Evolutionary conservation across 371 early-diverging fungal genomes (phyloP).

Genomic region (Zopfochytrium polystomum): DNA sequence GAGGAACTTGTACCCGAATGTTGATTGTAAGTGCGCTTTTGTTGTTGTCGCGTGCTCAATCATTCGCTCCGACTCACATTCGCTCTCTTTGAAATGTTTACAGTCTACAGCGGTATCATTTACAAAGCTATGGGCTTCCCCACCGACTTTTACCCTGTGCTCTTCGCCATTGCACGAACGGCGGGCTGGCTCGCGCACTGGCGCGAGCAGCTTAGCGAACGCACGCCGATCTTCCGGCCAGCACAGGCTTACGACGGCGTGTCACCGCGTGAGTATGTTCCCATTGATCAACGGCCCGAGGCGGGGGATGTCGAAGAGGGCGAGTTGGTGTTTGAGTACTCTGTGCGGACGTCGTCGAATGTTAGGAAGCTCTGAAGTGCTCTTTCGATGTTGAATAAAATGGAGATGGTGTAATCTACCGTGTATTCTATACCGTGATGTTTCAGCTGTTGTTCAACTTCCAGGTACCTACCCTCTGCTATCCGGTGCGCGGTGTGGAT

Average conservation of each 20-base stretch:
- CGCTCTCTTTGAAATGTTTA: background rate
- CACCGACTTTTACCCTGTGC: constrained; percentile 66
- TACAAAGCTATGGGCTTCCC: constrained; percentile 68
- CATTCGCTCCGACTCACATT: background rate
- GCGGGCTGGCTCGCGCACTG: constrained; percentile 55
- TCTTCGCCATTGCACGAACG: constrained; percentile 52
- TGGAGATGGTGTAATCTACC: too few species aligned
- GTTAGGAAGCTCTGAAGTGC: too few species aligned
- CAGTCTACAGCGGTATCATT: constrained; percentile 43
- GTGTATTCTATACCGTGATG: too few species aligned
- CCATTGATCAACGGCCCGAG: constrained; percentile 23
- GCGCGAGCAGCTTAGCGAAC: constrained; percentile 43
- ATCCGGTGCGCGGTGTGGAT: too few species aligned
- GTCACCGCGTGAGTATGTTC: constrained; percentile 23
- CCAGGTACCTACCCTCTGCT: too few species aligned
- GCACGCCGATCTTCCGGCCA: constrained; percentile 52
- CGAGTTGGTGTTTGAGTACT: too few species aligned
- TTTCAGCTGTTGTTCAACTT: too few species aligned
- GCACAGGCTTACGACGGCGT: constrained; percentile 50
- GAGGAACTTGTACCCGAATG: constrained; percentile 66
- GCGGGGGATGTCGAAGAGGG: background rate
- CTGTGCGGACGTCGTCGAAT: too few species aligned
- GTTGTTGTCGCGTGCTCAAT: too few species aligned
- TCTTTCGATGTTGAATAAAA: too few species aligned
- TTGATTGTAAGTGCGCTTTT: constrained; percentile 52